Conservation (phyloP, 208 protist species). For the Kentomonas sorsogonicus region DNA sequence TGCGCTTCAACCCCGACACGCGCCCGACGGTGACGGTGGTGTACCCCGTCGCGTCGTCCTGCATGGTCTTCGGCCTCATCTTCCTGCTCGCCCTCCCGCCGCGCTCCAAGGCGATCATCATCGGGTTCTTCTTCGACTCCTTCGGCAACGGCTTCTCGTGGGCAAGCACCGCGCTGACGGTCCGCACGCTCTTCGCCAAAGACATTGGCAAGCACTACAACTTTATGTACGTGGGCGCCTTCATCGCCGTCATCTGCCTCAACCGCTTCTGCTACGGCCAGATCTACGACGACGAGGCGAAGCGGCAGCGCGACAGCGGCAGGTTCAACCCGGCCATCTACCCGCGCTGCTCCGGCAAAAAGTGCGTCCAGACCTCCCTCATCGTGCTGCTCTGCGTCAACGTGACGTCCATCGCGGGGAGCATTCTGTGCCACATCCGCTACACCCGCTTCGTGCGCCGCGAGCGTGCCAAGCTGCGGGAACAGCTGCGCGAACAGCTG, state of each 20-base stretch:
- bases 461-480: slow-evolving; percentile 10
- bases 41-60: slow-evolving; percentile 27
- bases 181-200: slow-evolving; percentile 44
- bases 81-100: slow-evolving; percentile 36
- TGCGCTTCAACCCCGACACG: slow-evolving; percentile 18
- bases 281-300: slow-evolving; percentile 46
- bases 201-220: slow-evolving; percentile 76
- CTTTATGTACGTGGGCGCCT: slow-evolving; percentile 51
- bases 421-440: slow-evolving; percentile 33
- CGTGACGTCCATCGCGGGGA: slow-evolving; percentile 27
- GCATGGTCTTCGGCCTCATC: slow-evolving; percentile 32
- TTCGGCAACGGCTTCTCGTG: slow-evolving; percentile 63
- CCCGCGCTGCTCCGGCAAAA: slow-evolving; percentile 33
- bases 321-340: slow-evolving; percentile 18
- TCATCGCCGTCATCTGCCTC: slow-evolving; percentile 46
- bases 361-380: slow-evolving; percentile 34
- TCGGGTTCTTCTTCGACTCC: slow-evolving; percentile 50
- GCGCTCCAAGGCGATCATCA: slow-evolving; percentile 33
- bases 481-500: background rate
- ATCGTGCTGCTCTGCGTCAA: slow-evolving; percentile 49
- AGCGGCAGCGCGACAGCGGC: slow-evolving; percentile 20
- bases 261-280: slow-evolving; percentile 63
- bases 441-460: slow-evolving; percentile 37
- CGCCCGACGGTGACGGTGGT: slow-evolving; percentile 34
- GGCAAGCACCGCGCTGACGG: slow-evolving; percentile 36